Base-by-base conservation (phyloP, 2,329 filamentous ascomycete genomes). In the Fusarium buxicola region DNA sequence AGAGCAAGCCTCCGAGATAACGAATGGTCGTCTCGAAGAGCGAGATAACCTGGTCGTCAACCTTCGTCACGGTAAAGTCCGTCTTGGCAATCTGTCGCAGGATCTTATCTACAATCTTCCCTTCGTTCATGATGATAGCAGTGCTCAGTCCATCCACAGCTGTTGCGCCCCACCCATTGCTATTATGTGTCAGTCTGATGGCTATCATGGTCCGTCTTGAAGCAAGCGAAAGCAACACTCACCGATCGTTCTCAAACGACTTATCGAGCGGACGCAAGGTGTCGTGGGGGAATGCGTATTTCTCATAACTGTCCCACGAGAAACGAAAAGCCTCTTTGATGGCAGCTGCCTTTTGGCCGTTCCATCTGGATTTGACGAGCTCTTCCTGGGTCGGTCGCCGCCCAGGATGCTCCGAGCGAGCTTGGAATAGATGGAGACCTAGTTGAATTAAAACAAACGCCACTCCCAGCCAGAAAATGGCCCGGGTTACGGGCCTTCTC, bases 81-180 rank as follows among this genome's bases (percentile, higher is more conserved):
- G 61, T 68, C 3, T 15, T 16, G 12, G 53, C 48, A 28, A 68
- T 60, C 8, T 68, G 64, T 8, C 39, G 28, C 0, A 68, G 24
- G 8, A 68, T 68, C 16, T 63, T 68, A 12, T 55, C 21, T n/a
- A 68, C 65, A 7, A 58, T 60, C 8, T 40, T 45, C 4, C 7
- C 21, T 7, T 68, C 58, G 7, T 63, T 49, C 65, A 68, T 68
- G 2, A 68, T 36, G 5, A 68, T 68, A 4, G 65, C 65, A 0
- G 65, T 68, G 30, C 65, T 68, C 15, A 68, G 9, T 1, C 55
- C 64, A 44, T 68, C 65, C 2, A 68, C 61, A 1, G 65, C 65
- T 2, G 65, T 68, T 4, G 64, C 65, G 2, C 65, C 65, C 65
- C 65, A 68, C 4, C 64, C 65, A 36, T 68, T 68, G 4, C 64